phyloP scores from a whole-genome alignment of 768 basidiomycete genomes.

The Steccherinum ochraceum region DNA sequence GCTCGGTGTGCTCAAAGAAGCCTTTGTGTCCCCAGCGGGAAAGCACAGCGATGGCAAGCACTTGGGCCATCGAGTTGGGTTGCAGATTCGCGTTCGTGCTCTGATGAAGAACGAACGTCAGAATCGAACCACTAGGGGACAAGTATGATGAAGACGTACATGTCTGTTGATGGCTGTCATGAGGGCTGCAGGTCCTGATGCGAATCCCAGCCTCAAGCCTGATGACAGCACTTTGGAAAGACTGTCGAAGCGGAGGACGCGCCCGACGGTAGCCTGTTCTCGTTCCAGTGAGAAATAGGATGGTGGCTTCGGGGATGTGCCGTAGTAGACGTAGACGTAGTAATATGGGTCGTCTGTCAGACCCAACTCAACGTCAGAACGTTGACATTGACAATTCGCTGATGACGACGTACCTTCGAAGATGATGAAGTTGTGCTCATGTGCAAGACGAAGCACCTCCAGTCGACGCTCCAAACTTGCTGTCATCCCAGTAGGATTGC shows the following conservation, averaged over 20 bases:
- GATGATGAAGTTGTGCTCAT: constrained; percentile 74
- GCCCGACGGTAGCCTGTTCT: constrained; percentile 55
- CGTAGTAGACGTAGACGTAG: constrained; percentile 78
- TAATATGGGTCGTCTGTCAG: constrained; percentile 70
- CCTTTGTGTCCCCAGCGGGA: constrained; percentile 74
- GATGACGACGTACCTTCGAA: constrained; percentile 56
- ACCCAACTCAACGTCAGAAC: too few species aligned
- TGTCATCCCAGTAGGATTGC: constrained; percentile 86
- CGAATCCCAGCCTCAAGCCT: constrained; percentile 79
- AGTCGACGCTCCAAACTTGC: constrained; percentile 61
- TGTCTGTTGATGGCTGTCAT: constrained; percentile 68
- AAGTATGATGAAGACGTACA: constrained; percentile 34
- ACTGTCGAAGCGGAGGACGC: constrained; percentile 86
- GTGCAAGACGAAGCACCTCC: constrained; percentile 67
- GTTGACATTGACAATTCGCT: too few species aligned
- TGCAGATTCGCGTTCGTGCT: constrained; percentile 68
- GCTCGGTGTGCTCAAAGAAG: constrained; percentile 63
- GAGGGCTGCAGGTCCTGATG: constrained; percentile 65
- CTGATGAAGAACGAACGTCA: constrained; percentile 27
- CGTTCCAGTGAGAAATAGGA: constrained; percentile 83
- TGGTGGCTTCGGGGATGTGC: constrained; percentile 51
- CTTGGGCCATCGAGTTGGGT: constrained; percentile 59
- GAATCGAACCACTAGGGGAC: not conserved
- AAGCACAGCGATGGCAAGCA: constrained; percentile 53
- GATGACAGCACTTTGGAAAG: constrained; percentile 80